A percentile compares a stretch with the other conserved stretches of the same genome.
These are phyloP conservation scores for Bombardia bombarda DNA, from an alignment of 495 filamentous ascomycete species.

Conservation along the genomic window DNA sequence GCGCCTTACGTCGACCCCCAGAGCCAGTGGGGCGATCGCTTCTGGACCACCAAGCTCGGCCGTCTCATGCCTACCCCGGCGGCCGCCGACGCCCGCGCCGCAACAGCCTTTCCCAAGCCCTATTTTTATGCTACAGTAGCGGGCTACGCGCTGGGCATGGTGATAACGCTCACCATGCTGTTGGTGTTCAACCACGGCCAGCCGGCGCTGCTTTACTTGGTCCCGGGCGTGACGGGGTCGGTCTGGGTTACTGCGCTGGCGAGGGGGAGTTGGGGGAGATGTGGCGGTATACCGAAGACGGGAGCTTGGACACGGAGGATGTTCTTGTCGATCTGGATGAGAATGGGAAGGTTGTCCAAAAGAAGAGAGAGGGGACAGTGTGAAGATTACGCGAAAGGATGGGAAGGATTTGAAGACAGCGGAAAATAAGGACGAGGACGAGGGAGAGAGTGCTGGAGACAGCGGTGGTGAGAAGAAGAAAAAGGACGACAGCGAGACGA, in stretches of 20 bases:
- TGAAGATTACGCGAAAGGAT: not conserved
- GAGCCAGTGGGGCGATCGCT: conserved; percentile 73
- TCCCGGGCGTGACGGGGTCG: conserved; percentile 70
- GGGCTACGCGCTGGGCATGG: conserved; percentile 77
- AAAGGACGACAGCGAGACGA: not conserved
- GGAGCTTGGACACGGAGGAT: conserved; percentile 39
- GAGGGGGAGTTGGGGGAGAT: conserved; percentile 64
- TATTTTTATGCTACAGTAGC: conserved; percentile 77
- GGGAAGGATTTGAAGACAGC: not conserved
- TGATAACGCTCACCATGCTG: conserved; percentile 69
- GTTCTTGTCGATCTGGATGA: conserved; percentile 34
- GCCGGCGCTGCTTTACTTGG: conserved; percentile 87
- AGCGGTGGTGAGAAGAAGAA: not conserved
- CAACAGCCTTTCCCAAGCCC: conserved; percentile 62
- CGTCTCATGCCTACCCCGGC: conserved; percentile 24
- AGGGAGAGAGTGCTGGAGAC: not conserved
- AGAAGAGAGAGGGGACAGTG: too few species aligned
- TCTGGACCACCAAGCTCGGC: conserved; percentile 56
- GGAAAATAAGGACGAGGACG: not conserved
- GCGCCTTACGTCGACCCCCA: conserved; percentile 52
- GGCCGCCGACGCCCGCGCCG: conserved; percentile 35
- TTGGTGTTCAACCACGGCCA: conserved; percentile 73
- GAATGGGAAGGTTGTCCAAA: conserved; percentile 12
- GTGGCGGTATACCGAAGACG: conserved; percentile 76
- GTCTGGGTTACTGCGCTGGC: conserved; percentile 73